phyloP scores from a whole-genome alignment of 768 basidiomycete genomes.

The Mycena olivaceomarginata region DNA sequence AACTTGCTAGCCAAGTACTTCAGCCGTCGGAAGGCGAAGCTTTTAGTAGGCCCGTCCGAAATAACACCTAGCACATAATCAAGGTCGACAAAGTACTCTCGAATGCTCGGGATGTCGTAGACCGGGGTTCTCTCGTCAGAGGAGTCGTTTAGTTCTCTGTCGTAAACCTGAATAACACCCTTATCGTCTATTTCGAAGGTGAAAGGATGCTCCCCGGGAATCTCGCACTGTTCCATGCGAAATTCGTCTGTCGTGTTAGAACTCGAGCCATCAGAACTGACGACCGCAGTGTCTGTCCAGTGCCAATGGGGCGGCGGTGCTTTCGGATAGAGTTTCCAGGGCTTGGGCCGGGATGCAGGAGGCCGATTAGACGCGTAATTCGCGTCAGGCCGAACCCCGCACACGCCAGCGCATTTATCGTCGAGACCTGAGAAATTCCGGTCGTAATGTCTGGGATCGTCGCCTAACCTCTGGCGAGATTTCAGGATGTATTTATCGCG shows the following conservation, averaged over 20 bases:
- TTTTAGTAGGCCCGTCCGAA: constrained; percentile 96
- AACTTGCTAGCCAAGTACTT: constrained; percentile 96
- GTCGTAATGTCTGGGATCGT: constrained; percentile 96
- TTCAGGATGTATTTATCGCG: constrained; percentile 96
- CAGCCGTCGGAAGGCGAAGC: constrained; percentile 93
- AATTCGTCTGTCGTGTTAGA: constrained; percentile 69
- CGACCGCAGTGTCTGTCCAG: constrained; percentile 75
- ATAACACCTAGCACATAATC: constrained; percentile 95
- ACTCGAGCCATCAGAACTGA: constrained; percentile 62
- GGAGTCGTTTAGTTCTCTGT: constrained; percentile 44
- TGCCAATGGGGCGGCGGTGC: constrained; percentile 99
- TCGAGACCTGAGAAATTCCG: constrained; percentile 82
- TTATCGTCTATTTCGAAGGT: constrained; percentile 80
- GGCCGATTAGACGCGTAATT: constrained; percentile 54
- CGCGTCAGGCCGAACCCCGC: constrained; percentile 80
- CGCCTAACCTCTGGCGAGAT: constrained; percentile 94
- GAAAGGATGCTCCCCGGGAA: constrained; percentile 82
- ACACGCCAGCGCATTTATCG: constrained; percentile 77
- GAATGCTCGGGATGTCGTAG: constrained; percentile 88
- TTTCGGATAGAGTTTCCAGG: constrained; percentile 94
- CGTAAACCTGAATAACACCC: constrained; percentile 94
- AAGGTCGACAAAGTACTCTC: constrained; percentile 97
- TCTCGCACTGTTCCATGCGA: constrained; percentile 80
- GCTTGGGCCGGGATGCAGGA: constrained; percentile 60
- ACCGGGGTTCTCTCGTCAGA: constrained; percentile 70